Percentiles rank a stretch among this genome's conserved stretches.
Conservation (phyloP, 495 filamentous ascomycete species). For the Podospora australis region DNA sequence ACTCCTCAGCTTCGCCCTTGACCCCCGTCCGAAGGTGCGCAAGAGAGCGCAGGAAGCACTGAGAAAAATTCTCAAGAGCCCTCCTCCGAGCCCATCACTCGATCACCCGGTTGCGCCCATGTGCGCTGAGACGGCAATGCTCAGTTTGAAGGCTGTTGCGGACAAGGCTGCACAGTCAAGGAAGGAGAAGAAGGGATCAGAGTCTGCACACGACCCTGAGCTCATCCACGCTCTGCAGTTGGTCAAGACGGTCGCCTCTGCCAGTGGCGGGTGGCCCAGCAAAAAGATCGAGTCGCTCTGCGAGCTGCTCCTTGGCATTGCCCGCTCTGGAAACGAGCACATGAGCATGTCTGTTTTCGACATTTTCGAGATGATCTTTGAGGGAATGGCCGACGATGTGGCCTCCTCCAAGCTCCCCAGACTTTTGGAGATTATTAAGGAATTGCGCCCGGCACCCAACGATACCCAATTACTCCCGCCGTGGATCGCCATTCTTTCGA, state of each 20-base stretch:
- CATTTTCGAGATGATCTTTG: conserved; percentile 93
- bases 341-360: conserved; percentile 94
- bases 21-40: conserved; percentile 88
- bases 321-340: conserved; percentile 82
- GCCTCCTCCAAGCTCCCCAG: conserved; percentile 83
- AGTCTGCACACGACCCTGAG: conserved; percentile 62
- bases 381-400: conserved; percentile 77
- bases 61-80: conserved; percentile 68
- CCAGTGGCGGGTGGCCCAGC: conserved; percentile 93
- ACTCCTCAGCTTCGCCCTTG: conserved; percentile 73
- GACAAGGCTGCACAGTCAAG: conserved; percentile 51
- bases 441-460: conserved; percentile 80
- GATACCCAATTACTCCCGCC: conserved; percentile 90
- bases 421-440: conserved; percentile 76
- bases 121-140: conserved; percentile 85
- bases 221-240: conserved; percentile 89
- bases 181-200: conserved; percentile 59
- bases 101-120: conserved; percentile 93
- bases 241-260: conserved; percentile 76
- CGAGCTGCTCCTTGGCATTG: conserved; percentile 80
- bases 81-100: conserved; percentile 80
- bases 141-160: conserved; percentile 64
- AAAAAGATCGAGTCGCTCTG: conserved; percentile 89
- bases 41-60: conserved; percentile 91
- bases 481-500: conserved; percentile 90